These are phyloP conservation scores for Wickerhamiella pararugosa DNA, from an alignment of 1,139 yeast genomes.

Conservation along the genomic window DNA sequence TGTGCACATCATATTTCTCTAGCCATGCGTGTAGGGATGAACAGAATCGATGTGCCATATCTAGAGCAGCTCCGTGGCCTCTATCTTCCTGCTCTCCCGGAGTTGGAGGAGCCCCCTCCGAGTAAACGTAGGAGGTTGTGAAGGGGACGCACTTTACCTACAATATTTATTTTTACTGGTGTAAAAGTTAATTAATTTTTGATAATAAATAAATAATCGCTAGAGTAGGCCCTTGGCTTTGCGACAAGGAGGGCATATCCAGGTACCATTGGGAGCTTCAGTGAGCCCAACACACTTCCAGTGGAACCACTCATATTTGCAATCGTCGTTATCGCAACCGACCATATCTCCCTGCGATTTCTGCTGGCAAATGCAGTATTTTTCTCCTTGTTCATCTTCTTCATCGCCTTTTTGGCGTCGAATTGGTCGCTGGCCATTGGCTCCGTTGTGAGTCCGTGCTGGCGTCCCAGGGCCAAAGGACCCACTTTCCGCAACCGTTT, in stretches of 20 bases:
- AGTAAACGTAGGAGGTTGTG: too few species aligned
- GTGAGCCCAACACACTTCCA: constrained; percentile 86
- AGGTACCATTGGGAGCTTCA: constrained; percentile 86
- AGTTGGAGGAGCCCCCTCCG: too few species aligned
- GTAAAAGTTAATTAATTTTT: too few species aligned
- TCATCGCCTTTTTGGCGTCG: constrained; percentile 8
- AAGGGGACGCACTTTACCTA: too few species aligned
- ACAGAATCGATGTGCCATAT: too few species aligned
- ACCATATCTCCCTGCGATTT: constrained; percentile 98
- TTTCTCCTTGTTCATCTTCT: constrained; percentile 37
- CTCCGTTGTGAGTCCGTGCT: constrained; percentile 2
- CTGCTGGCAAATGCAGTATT: constrained; percentile 91
- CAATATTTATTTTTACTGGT: too few species aligned
- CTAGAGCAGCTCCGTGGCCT: too few species aligned
- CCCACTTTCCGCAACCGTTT: not conserved
- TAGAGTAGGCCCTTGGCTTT: not conserved
- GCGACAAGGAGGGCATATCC: constrained; percentile 91
- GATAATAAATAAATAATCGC: too few species aligned
- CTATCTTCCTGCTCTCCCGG: too few species aligned
- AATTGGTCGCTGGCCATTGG: not conserved
- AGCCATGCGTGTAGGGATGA: too few species aligned
- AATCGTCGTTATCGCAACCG: constrained; percentile 90
- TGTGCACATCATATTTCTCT: too few species aligned
- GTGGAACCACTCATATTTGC: constrained; percentile 95
- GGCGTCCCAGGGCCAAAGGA: not conserved